These are phyloP conservation scores for Gnomoniopsis smithogilvyi DNA, from an alignment of 2,329 filamentous ascomycete species.

Conservation along the genomic window DNA sequence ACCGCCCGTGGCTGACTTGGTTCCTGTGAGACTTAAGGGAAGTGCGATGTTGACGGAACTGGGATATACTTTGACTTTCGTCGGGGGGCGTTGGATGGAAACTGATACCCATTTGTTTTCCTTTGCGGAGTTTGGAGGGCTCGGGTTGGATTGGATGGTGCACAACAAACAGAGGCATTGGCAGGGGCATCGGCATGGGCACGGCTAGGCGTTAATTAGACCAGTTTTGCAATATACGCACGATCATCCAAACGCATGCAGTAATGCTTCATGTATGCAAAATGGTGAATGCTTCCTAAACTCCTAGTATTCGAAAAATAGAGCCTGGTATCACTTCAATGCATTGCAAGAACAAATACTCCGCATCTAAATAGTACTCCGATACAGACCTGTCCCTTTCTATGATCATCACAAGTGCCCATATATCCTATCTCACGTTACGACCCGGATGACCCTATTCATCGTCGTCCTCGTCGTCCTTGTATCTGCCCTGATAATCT, in stretches of 20 bases:
- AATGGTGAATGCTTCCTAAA: no score
- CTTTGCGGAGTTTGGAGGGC: neutral
- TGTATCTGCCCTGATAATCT: constrained; percentile 63
- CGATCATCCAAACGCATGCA: no score
- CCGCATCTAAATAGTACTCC: constrained; percentile 1
- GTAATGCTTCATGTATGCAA: no score
- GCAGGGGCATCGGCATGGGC: no score
- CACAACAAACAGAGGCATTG: no score
- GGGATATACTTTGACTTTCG: neutral
- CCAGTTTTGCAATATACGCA: no score
- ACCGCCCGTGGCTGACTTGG: constrained; percentile 31
- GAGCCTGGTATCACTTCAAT: constrained; percentile 15
- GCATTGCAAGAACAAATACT: constrained; percentile 3
- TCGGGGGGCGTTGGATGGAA: neutral
- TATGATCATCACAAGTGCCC: neutral
- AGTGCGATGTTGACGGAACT: neutral
- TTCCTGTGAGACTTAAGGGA: constrained; percentile 22
- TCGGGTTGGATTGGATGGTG: neutral
- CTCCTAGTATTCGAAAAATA: neutral
- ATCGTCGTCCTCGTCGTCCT: constrained; percentile 49
- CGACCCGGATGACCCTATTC: constrained; percentile 1
- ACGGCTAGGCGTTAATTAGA: no score
- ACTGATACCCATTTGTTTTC: constrained; percentile 1
- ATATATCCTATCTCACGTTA: neutral
- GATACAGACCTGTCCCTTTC: neutral